Conservation (phyloP, 176 grass and related monocot species). For the Hordeum vulgare region DNA sequence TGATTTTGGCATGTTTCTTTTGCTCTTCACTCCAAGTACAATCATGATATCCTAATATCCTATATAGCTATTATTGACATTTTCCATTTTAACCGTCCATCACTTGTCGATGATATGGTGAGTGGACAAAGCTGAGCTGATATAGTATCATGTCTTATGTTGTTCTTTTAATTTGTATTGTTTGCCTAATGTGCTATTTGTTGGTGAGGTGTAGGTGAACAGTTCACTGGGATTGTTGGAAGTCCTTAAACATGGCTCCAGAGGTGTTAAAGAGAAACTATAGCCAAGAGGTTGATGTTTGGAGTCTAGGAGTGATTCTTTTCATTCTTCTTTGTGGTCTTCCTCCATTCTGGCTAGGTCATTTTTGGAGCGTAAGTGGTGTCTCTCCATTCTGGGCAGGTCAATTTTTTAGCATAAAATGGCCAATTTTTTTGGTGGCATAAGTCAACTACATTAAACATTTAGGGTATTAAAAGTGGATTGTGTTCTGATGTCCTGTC, state of each 20-base stretch:
- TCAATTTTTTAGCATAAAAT: constrained; percentile 37
- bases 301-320: too few species aligned
- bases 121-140: not conserved
- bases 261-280: too few species aligned
- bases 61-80: not conserved
- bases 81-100: constrained; percentile 2
- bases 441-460: not conserved
- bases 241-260: too few species aligned
- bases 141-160: not conserved
- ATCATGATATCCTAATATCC: not conserved
- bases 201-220: constrained; percentile 54
- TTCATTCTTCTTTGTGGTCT: too few species aligned
- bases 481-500: not conserved
- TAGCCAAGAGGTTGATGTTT: too few species aligned
- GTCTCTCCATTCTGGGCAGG: constrained; percentile 96
- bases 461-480: not conserved
- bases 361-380: constrained; percentile 35
- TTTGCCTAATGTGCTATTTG: not conserved
- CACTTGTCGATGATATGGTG: not conserved
- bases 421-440: not conserved
- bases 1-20: too few species aligned
- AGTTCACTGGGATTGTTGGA: constrained; percentile 98
- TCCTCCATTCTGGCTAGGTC: too few species aligned
- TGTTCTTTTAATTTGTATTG: not conserved
- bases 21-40: constrained; percentile 69